phyloP scores from a whole-genome alignment of 208 protist species.

The Plasmodiophora brassicae region DNA sequence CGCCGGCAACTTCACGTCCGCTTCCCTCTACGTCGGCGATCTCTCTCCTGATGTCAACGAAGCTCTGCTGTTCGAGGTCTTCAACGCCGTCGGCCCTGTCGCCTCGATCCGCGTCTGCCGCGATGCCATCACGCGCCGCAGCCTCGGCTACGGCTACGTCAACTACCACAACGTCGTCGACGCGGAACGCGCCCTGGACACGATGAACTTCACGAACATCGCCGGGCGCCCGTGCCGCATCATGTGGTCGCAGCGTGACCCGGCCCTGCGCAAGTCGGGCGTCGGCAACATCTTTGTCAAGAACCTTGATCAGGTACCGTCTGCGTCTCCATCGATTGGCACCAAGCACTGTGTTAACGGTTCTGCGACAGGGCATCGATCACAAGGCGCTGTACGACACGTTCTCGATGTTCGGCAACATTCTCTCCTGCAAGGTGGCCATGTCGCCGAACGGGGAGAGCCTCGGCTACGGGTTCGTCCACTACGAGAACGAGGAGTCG shows the following conservation, averaged over 20 bases:
- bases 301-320: conserved; percentile 81
- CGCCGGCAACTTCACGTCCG: conserved; percentile 53
- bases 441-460: conserved; percentile 71
- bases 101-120: conserved; percentile 95
- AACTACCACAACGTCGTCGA: conserved; percentile 92
- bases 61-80: conserved; percentile 89
- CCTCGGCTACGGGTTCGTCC: conserved; percentile 95
- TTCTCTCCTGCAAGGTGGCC: conserved; percentile 95
- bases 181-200: conserved; percentile 90
- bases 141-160: conserved; percentile 96
- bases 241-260: conserved; percentile 98
- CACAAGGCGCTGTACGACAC: conserved; percentile 92
- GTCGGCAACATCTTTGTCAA: conserved; percentile 97
- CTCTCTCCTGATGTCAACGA: conserved; percentile 70
- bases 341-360: too few species aligned
- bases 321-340: conserved; percentile 96
- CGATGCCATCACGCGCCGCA: conserved; percentile 91
- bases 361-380: conserved; percentile 87
- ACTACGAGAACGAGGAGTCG: conserved; percentile 91
- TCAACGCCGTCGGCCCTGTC: conserved; percentile 92
- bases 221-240: conserved; percentile 87
- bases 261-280: conserved; percentile 82
- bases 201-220: conserved; percentile 91
- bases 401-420: conserved; percentile 91
- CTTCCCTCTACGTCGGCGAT: conserved; percentile 95